Evolutionary conservation across 768 basidiomycete species (phyloP).

Genomic region (Lentinus tigrinus): DNA sequence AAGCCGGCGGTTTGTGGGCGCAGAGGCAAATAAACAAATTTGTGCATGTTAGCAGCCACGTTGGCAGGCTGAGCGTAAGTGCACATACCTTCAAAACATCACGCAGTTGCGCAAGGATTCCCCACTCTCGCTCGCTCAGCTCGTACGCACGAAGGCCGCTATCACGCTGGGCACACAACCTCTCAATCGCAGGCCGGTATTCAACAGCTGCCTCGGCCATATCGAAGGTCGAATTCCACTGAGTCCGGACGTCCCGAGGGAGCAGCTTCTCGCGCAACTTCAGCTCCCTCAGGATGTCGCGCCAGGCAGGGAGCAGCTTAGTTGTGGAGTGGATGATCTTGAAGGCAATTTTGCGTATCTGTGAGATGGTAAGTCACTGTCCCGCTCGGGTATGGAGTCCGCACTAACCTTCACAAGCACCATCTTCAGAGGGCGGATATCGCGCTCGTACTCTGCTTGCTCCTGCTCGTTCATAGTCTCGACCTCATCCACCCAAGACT

Average conservation of each 20-base stretch:
- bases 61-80: neutral
- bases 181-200: constrained; percentile 8
- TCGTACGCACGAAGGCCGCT: constrained; percentile 4
- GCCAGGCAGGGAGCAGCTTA: constrained; percentile 3
- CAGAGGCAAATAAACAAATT: neutral
- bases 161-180: neutral
- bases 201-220: constrained; percentile 5
- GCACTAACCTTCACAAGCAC: neutral
- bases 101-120: constrained; percentile 11
- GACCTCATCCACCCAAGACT: neutral
- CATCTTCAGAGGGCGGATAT: neutral
- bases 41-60: neutral
- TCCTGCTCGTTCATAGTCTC: neutral
- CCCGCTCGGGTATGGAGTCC: neutral
- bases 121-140: constrained; percentile 16
- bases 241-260: constrained; percentile 17
- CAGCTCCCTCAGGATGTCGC: neutral
- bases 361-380: neutral
- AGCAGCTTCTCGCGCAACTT: neutral
- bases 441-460: neutral
- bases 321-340: constrained; percentile 15
- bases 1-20: neutral
- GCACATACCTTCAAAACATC: constrained; percentile 20
- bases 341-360: constrained; percentile 16
- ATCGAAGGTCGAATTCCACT: constrained; percentile 18